A percentile compares a stretch with the other conserved stretches of the same genome.
Conservation (phyloP, 179 eudicot species). For the Spergularia azorica region DNA sequence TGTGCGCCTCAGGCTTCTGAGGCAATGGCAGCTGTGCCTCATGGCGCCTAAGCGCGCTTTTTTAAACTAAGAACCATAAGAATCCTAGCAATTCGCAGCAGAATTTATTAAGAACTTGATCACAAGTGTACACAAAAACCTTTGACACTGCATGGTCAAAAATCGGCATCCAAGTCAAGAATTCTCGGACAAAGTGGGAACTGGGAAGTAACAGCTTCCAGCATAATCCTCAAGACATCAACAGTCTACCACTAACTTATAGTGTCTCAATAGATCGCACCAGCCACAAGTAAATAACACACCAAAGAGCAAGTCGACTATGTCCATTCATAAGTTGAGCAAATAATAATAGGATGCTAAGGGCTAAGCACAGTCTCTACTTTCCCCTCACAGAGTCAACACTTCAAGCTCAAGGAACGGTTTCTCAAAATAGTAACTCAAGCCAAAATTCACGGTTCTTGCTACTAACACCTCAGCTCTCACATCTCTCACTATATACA, state of each 20-base stretch:
- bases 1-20: too few species aligned
- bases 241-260: not conserved
- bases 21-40: too few species aligned
- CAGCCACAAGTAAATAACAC: not conserved
- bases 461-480: not conserved
- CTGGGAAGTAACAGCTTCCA: not conserved
- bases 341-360: not conserved
- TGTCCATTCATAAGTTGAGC: not conserved
- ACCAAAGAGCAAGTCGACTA: not conserved
- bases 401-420: not conserved
- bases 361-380: not conserved
- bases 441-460: not conserved
- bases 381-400: not conserved
- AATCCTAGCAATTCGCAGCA: too few species aligned
- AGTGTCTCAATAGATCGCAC: not conserved
- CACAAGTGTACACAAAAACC: not conserved
- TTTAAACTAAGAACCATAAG: too few species aligned
- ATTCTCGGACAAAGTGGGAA: not conserved
- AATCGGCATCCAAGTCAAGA: not conserved
- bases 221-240: not conserved
- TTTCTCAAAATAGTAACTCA: not conserved
- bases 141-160: not conserved
- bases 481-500: not conserved
- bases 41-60: too few species aligned
- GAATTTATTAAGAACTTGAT: too few species aligned